These are phyloP conservation scores for Isatis lusitanica DNA, from an alignment of 441 rosid species.

Conservation along the genomic window DNA sequence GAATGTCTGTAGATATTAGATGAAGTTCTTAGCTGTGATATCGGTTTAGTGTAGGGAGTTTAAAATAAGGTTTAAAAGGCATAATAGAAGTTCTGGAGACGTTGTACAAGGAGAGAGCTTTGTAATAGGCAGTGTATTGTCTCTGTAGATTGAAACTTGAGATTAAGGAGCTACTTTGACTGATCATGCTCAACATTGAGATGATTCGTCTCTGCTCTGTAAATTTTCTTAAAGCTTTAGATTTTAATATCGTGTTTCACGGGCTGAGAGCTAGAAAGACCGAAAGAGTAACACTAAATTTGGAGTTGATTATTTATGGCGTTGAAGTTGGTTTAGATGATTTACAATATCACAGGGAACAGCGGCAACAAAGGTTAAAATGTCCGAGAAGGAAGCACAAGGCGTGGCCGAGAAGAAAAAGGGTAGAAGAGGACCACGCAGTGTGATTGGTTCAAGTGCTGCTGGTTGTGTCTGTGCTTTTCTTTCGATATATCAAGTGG, in stretches of 20 bases:
- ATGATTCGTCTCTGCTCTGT: not conserved
- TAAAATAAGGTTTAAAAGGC: not conserved
- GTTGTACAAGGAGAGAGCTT: not conserved
- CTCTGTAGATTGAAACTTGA: not conserved
- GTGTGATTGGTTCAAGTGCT: slow-evolving; percentile 94
- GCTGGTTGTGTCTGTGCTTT: slow-evolving; percentile 89
- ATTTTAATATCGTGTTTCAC: not conserved
- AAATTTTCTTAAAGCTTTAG: not conserved
- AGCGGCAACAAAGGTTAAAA: slow-evolving; percentile 88
- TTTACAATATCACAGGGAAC: slow-evolving; percentile 64
- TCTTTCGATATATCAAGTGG: slow-evolving; percentile 63
- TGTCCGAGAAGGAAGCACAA: slow-evolving; percentile 94
- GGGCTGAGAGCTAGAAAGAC: not conserved
- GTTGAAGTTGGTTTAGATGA: slow-evolving; percentile 34
- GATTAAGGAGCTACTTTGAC: slow-evolving; percentile 1
- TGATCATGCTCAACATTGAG: not conserved
- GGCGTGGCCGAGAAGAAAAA: slow-evolving; percentile 93
- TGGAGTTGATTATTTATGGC: not conserved
- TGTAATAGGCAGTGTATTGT: not conserved
- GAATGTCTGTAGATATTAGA: not conserved
- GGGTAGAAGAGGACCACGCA: slow-evolving; percentile 91
- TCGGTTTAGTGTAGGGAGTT: not conserved
- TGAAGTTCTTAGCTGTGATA: not conserved
- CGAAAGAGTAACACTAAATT: not conserved
- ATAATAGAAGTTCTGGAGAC: not conserved